Conservation (phyloP, 371 early-diverging fungal genomes). For the Saksenaea vasiformis region DNA sequence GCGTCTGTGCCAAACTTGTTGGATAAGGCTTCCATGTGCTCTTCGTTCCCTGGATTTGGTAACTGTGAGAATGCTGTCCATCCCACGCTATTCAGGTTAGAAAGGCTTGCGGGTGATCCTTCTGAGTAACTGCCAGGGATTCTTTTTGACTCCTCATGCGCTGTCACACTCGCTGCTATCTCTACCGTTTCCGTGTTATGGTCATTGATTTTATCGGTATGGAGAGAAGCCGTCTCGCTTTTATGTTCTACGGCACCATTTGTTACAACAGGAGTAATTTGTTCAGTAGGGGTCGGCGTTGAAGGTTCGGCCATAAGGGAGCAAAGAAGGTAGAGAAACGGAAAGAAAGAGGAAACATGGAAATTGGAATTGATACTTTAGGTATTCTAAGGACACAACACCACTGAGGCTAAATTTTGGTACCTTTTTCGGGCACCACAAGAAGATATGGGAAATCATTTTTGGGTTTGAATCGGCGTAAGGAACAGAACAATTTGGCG, state of each 20-base stretch:
- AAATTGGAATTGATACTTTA: background rate
- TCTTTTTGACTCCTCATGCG: background rate
- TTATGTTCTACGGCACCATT: background rate
- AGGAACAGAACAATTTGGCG: too few species aligned
- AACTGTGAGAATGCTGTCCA: constrained; percentile 46
- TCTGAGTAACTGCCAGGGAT: constrained; percentile 15
- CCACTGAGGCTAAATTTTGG: too few species aligned
- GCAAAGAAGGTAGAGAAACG: background rate
- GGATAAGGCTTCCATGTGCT: constrained; percentile 21
- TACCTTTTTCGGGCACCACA: too few species aligned
- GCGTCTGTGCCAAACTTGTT: constrained; percentile 25
- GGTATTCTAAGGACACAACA: too few species aligned
- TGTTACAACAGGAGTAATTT: background rate
- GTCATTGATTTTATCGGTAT: background rate
- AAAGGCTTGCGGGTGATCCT: constrained; percentile 7
- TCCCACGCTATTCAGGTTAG: constrained; percentile 33
- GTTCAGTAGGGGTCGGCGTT: background rate
- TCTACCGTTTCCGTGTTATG: background rate
- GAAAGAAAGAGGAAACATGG: background rate
- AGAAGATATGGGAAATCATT: too few species aligned
- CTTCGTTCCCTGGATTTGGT: constrained; percentile 51
- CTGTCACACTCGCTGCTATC: background rate
- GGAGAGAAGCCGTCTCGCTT: background rate
- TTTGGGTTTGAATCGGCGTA: too few species aligned
- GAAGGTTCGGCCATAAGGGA: constrained; percentile 1